Percentiles rank a stretch among this genome's conserved stretches.
Conservation (phyloP, 192 early-diverging fungal genomes). For the Backusella liffmaniae region DNA sequence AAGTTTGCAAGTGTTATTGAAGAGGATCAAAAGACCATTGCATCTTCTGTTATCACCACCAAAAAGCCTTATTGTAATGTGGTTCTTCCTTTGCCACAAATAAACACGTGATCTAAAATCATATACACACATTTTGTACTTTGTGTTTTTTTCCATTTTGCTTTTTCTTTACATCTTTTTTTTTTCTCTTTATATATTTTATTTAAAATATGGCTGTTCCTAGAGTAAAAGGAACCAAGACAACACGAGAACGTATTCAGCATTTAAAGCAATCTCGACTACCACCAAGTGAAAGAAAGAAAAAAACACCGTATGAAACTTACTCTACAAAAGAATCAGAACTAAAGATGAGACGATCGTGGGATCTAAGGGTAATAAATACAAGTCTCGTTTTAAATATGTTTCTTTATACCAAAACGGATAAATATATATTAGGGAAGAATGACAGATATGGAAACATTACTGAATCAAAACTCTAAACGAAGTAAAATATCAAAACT, state of each 20-base stretch:
- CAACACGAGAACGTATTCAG: background rate
- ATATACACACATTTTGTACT: background rate
- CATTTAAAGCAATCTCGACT: background rate
- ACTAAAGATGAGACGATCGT: background rate
- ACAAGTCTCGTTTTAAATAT: no score
- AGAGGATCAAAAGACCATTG: background rate
- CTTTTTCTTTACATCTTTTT: no score
- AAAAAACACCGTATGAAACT: background rate
- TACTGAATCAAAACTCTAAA: background rate
- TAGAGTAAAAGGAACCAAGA: background rate
- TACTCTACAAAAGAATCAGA: background rate
- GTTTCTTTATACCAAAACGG: background rate
- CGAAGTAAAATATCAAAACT: background rate
- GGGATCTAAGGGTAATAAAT: constrained; percentile 3
- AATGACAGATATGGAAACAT: background rate
- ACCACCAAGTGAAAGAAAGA: background rate
- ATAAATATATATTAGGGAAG: background rate
- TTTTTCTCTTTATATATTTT: background rate
- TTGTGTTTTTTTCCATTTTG: background rate
- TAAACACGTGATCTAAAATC: background rate
- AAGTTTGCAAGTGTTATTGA: background rate
- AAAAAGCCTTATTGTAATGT: background rate
- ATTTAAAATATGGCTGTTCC: background rate
- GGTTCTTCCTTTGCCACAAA: background rate
- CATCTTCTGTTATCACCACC: background rate